Evolutionary conservation across 306 rosid species (phyloP).

Genomic region (Pterocarpus santalinus): DNA sequence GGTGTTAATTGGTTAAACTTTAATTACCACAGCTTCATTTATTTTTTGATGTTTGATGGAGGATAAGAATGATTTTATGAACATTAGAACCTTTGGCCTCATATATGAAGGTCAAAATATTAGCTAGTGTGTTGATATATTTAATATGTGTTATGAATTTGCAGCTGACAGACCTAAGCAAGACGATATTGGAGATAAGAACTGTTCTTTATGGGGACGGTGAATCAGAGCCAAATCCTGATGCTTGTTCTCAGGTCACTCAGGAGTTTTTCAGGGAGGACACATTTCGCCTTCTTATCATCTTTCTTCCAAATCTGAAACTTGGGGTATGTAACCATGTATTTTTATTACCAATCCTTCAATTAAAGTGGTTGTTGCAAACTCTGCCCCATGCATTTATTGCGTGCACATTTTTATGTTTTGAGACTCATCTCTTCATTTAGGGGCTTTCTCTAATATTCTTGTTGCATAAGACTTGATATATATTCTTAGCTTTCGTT

Average conservation of each 20-base stretch:
- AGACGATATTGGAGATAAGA: constrained; percentile 58
- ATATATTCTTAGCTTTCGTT: background rate
- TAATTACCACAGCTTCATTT: no score
- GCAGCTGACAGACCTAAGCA: constrained; percentile 53
- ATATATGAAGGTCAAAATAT: no score
- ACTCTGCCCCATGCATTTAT: background rate
- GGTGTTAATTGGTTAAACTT: no score
- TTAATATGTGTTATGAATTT: constrained; percentile 17
- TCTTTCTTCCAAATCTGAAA: constrained; percentile 58
- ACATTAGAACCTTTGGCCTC: no score
- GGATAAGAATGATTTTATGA: no score
- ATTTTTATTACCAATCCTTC: background rate
- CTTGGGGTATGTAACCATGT: constrained; percentile 57
- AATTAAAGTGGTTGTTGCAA: background rate
- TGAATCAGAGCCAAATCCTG: constrained; percentile 66
- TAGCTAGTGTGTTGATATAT: no score
- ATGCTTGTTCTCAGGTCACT: constrained; percentile 71
- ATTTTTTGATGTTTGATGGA: no score
- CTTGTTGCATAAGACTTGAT: background rate
- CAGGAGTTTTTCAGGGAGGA: constrained; percentile 70
- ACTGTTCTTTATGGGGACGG: constrained; percentile 67
- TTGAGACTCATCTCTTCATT: background rate
- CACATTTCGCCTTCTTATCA: constrained; percentile 61
- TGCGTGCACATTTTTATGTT: background rate
- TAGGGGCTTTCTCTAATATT: background rate